Evolutionary conservation across 208 protist genomes (phyloP), one percentile per base, ranked within the genome.

Genomic region (Crithidia fasciculata): DNA sequence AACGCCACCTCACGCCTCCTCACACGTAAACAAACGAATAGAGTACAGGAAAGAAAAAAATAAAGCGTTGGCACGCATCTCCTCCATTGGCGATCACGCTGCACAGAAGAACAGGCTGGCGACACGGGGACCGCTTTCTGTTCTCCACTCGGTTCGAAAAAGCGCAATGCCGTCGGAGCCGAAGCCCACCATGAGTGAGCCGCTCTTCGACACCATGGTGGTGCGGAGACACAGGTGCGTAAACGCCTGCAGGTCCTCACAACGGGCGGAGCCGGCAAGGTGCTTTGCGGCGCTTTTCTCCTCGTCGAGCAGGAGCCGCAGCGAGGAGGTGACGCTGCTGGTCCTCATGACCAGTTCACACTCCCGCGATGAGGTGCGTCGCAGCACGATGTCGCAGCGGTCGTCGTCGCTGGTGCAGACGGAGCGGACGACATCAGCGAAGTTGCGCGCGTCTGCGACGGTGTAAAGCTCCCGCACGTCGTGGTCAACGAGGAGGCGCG

Each of bases 31-130:
- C 10, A 58, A 37, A 58, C 18, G 16, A 19, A 58, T 9, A 37
- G 8, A 37, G 16, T 58, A 58, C 8, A 19, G 16, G 10, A 58
- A 9, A 58, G 18, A 37, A 19, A 9, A 16, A 58, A 58, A 39
- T 3, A 16, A 28, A 28, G 28, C 28, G 28, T 1, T 28, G 28
- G 28, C 28, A 1, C 28, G 28, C 28, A 28, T 28, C 28, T 1
- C 0, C 28, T 28, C 1, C 28, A 28, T 28, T 4, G 6, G 19
- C 15, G 4, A 0, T 57, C 16, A 64, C 56, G 47, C 60, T 15
- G 71, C 50, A 64, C 84, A 94, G 70, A 88, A 92, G 65, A 85
- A 91, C 53, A 94, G 75, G 64, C 81, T 72, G 3, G 81, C 82
- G 8, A 66, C 76, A 47, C 78, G 77, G 4, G 63, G 55, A 57